Conservation (phyloP, 495 filamentous ascomycete genomes). For the Letharia columbiana region DNA sequence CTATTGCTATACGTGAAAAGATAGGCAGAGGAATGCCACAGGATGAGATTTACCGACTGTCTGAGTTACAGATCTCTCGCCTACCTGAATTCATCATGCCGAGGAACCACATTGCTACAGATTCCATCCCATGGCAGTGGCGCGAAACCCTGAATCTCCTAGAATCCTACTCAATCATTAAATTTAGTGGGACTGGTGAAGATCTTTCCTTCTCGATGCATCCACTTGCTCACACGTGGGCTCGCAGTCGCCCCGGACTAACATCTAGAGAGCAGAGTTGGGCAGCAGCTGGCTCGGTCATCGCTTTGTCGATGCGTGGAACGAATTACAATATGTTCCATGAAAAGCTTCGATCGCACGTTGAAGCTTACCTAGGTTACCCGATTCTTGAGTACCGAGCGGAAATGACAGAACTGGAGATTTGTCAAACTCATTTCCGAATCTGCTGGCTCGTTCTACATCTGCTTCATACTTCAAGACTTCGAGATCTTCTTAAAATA, state of each 20-base stretch:
- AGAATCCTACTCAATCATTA: not conserved
- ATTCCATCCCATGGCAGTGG: not conserved
- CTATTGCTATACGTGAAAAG: not conserved
- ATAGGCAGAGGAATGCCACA: not conserved
- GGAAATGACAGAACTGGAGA: not conserved
- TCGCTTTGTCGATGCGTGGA: not conserved
- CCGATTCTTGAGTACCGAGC: not conserved
- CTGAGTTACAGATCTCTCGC: not conserved
- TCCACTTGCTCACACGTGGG: not conserved
- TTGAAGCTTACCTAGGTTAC: not conserved
- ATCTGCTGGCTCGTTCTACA: not conserved
- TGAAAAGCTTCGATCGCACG: slow-evolving; percentile 2
- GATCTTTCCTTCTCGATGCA: not conserved
- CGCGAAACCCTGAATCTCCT: not conserved
- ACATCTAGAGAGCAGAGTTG: not conserved
- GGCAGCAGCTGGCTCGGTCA: not conserved
- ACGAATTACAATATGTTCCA: not conserved
- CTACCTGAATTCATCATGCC: not conserved
- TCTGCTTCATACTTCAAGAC: not conserved
- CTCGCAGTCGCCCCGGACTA: not conserved
- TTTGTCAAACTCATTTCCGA: not conserved
- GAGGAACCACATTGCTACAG: not conserved
- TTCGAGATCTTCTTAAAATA: not conserved
- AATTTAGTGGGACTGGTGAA: not conserved
- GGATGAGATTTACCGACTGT: not conserved